Conservation (phyloP, 176 grass and related monocot species). For the Avena insularis region DNA sequence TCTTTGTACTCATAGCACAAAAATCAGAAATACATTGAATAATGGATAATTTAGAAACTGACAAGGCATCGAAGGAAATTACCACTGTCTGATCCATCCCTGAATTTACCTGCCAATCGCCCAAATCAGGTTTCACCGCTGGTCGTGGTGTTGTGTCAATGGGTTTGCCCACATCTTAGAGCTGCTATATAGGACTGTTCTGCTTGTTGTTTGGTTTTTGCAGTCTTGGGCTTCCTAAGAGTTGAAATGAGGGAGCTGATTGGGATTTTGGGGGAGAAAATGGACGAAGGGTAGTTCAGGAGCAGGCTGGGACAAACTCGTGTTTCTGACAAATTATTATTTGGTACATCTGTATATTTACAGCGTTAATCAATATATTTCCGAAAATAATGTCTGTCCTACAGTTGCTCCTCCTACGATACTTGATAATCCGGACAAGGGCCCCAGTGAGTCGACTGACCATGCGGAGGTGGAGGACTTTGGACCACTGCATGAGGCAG, state of each 20-base stretch:
- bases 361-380: background rate
- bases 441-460: background rate
- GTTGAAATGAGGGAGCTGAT: background rate
- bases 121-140: background rate
- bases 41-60: background rate
- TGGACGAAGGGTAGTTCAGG: background rate
- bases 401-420: conserved; percentile 15
- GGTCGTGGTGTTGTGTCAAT: background rate
- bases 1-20: background rate
- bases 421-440: background rate
- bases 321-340: background rate
- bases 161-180: background rate
- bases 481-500: conserved; percentile 32
- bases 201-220: background rate
- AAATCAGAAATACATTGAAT: background rate
- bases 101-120: background rate
- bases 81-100: background rate
- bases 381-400: background rate
- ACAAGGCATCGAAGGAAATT: background rate
- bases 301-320: background rate
- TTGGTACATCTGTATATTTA: background rate
- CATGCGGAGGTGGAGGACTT: conserved; percentile 3
- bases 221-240: background rate
- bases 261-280: background rate
- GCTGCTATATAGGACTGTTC: background rate